Percentiles rank a stretch among this genome's conserved stretches.
These are phyloP conservation scores for Candida mattraensis DNA, from an alignment of 805 yeast species.

Conservation along the genomic window DNA sequence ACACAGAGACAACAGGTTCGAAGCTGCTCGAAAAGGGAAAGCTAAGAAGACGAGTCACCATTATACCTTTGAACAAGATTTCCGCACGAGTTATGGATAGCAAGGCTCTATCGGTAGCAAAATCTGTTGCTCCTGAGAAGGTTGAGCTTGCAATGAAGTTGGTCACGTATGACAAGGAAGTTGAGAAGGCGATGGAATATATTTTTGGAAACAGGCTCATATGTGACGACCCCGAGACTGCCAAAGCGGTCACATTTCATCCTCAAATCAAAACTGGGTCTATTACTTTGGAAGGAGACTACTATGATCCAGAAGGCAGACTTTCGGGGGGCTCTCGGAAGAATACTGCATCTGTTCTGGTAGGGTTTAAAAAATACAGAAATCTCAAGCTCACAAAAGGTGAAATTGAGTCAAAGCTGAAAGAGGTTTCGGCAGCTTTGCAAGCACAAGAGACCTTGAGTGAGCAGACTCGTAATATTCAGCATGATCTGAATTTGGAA, in stretches of 20 bases:
- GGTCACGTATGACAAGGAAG: constrained; percentile 69
- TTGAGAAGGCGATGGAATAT: constrained; percentile 80
- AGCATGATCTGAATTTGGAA: constrained; percentile 56
- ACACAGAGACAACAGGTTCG: constrained; percentile 81
- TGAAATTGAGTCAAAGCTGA: constrained; percentile 40
- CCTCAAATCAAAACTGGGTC: constrained; percentile 77
- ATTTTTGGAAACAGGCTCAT: constrained; percentile 90
- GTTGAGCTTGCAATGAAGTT: constrained; percentile 89
- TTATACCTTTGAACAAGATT: constrained; percentile 89
- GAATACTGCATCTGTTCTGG: constrained; percentile 54
- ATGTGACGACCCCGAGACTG: constrained; percentile 85
- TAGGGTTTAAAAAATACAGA: constrained; percentile 61
- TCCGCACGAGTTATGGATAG: constrained; percentile 55
- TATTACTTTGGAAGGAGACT: constrained; percentile 89
- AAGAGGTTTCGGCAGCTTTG: constrained; percentile 40
- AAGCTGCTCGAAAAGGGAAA: constrained; percentile 76
- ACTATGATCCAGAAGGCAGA: constrained; percentile 95
- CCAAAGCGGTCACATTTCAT: constrained; percentile 84
- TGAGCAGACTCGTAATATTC: constrained; percentile 52
- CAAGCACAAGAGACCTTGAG: constrained; percentile 42
- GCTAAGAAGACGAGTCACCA: constrained; percentile 78
- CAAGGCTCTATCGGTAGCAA: constrained; percentile 61
- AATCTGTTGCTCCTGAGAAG: constrained; percentile 72
- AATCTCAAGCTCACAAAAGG: constrained; percentile 44
- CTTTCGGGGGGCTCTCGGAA: constrained; percentile 91